Evolutionary conservation across 805 yeast species (phyloP).

Genomic region (Yarrowia sp.): DNA sequence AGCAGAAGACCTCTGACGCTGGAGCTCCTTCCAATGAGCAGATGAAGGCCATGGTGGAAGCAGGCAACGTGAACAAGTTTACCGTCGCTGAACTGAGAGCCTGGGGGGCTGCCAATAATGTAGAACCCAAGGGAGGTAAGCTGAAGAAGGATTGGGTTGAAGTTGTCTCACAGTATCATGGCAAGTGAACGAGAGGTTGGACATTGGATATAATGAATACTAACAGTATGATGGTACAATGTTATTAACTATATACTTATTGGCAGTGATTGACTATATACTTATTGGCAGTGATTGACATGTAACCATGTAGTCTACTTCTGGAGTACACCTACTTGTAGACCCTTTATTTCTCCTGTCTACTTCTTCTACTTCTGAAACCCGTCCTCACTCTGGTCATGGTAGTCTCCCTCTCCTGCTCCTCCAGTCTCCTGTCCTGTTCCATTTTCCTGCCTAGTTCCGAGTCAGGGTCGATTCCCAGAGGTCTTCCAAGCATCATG

Average conservation of each 20-base stretch:
- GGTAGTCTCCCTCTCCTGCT: no score
- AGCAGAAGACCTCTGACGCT: not conserved
- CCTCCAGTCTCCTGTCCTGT: not conserved
- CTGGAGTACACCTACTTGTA: no score
- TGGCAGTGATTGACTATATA: no score
- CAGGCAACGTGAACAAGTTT: not conserved
- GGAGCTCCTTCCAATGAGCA: slow-evolving; percentile 2
- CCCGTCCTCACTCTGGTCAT: no score
- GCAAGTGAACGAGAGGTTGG: not conserved
- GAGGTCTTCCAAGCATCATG: not conserved
- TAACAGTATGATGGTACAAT: not conserved
- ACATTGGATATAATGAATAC: not conserved
- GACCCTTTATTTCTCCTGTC: no score
- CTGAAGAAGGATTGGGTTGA: slow-evolving; percentile 38
- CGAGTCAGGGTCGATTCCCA: not conserved
- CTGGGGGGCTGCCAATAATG: slow-evolving; percentile 24
- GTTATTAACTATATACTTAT: no score
- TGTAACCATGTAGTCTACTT: no score
- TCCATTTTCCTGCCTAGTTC: slow-evolving; percentile 1
- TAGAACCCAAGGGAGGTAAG: slow-evolving; percentile 17
- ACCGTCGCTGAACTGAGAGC: slow-evolving; percentile 40
- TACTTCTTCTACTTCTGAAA: no score
- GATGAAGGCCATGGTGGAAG: not conserved
- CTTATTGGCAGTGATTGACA: no score
- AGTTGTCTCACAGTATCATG: not conserved